phyloP scores from a whole-genome alignment of 805 yeast species.

The Saturnispora hagleri region DNA sequence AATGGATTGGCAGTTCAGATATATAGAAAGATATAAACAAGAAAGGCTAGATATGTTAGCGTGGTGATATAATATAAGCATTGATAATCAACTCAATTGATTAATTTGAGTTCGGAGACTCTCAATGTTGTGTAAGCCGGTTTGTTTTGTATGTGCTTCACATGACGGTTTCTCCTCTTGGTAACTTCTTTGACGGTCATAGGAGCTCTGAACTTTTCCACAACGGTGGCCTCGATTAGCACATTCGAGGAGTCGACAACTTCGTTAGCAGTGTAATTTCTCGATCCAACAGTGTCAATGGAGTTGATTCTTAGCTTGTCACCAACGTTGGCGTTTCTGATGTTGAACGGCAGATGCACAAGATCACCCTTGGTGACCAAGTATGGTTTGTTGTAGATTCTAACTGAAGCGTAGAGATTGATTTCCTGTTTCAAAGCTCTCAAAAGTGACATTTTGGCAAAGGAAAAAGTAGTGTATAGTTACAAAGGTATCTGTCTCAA shows the following conservation, averaged over 20 bases:
- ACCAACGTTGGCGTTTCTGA: constrained; percentile 75
- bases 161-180: constrained; percentile 72
- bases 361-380: constrained; percentile 88
- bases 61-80: background rate
- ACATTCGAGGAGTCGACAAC: constrained; percentile 46
- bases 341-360: constrained; percentile 65
- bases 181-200: constrained; percentile 65
- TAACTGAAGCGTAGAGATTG: constrained; percentile 71
- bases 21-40: background rate
- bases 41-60: background rate
- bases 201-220: constrained; percentile 80
- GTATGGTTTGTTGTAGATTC: constrained; percentile 75
- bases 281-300: constrained; percentile 76
- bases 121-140: constrained; percentile 71
- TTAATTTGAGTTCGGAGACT: constrained; percentile 42
- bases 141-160: constrained; percentile 54
- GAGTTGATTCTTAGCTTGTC: constrained; percentile 67
- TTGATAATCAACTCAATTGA: background rate
- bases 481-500: background rate
- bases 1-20: background rate
- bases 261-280: constrained; percentile 63
- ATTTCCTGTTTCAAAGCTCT: constrained; percentile 46
- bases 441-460: background rate
- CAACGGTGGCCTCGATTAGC: constrained; percentile 63
- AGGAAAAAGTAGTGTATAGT: background rate